phyloP scores from a whole-genome alignment of 2,329 filamentous ascomycete species.

The Aspergillus carbonarius region DNA sequence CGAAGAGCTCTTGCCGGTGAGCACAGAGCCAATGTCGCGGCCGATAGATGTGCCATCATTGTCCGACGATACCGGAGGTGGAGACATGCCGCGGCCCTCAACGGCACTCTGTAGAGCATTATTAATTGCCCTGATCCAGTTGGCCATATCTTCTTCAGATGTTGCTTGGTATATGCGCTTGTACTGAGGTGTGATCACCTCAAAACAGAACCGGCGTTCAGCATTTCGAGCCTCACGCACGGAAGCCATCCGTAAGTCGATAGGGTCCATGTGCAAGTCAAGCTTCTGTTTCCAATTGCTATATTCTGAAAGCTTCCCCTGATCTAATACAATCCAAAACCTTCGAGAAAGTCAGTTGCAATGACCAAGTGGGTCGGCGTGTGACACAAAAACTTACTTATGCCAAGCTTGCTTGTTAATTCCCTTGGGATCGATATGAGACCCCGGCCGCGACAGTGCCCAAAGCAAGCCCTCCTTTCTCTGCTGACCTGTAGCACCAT shows the following conservation, averaged over 20 bases:
- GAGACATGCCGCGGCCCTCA: conserved; percentile 67
- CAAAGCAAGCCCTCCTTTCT: conserved; percentile 93
- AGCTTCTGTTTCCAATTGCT: conserved; percentile 99
- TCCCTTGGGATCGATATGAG: conserved; percentile 91
- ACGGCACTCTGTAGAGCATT: conserved; percentile 96
- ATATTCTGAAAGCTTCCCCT: conserved; percentile 95
- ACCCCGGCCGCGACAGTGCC: conserved; percentile 88
- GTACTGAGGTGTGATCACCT: conserved; percentile 94
- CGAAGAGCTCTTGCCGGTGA: conserved; percentile 83
- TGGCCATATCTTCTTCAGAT: conserved; percentile 96
- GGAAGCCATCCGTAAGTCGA: conserved; percentile 94
- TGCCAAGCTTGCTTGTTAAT: conserved; percentile 98
- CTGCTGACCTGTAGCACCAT: conserved; percentile 62
- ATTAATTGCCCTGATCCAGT: conserved; percentile 94
- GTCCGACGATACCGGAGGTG: conserved; percentile 44
- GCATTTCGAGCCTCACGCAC: conserved; percentile 93
- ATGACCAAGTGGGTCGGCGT: background rate
- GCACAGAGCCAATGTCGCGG: conserved; percentile 85
- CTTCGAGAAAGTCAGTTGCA: conserved; percentile 45
- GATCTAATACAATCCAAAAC: conserved; percentile 98
- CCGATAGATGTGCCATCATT: conserved; percentile 61
- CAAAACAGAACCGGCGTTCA: conserved; percentile 94
- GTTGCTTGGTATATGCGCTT: conserved; percentile 97
- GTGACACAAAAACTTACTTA: conserved; percentile 63
- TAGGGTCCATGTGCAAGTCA: conserved; percentile 96